Percentiles rank a stretch among this genome's conserved stretches.
These are phyloP conservation scores for Aspergillus sp. DNA, from an alignment of 2,329 filamentous ascomycete species.

Conservation along the genomic window DNA sequence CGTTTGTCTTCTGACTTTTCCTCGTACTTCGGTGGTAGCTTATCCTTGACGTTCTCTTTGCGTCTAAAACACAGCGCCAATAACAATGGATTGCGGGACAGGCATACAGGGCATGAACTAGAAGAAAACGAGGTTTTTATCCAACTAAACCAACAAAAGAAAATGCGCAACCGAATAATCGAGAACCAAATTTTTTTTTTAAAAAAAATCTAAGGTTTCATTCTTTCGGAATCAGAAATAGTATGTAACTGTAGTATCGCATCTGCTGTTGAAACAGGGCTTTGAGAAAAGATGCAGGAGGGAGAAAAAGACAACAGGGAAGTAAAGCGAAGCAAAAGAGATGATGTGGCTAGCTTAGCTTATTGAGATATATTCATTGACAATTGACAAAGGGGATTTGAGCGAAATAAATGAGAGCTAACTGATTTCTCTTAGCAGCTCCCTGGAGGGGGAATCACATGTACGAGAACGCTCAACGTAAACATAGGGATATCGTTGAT, in stretches of 20 bases:
- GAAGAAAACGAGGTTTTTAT: neutral
- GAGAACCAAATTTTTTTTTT: neutral
- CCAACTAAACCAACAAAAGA: too few species aligned
- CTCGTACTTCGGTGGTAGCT: too few species aligned
- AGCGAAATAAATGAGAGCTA: neutral
- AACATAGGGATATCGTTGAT: neutral
- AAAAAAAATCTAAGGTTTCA: neutral
- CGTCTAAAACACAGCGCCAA: too few species aligned
- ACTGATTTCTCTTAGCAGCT: neutral
- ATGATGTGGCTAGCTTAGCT: too few species aligned
- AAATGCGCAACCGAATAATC: too few species aligned
- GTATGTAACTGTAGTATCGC: neutral
- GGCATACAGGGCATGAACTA: neutral
- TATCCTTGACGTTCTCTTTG: too few species aligned
- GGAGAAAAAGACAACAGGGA: too few species aligned
- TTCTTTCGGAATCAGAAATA: neutral
- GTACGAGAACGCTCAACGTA: neutral
- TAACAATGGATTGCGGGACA: neutral
- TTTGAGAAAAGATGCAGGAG: neutral
- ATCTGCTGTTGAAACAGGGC: neutral
- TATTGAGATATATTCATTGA: too few species aligned
- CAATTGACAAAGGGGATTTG: too few species aligned
- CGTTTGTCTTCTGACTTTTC: too few species aligned
- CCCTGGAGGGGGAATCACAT: neutral
- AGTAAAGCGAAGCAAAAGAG: too few species aligned